Base-by-base conservation (phyloP, 495 filamentous ascomycete genomes). In the Eremomyces bilateralis region DNA sequence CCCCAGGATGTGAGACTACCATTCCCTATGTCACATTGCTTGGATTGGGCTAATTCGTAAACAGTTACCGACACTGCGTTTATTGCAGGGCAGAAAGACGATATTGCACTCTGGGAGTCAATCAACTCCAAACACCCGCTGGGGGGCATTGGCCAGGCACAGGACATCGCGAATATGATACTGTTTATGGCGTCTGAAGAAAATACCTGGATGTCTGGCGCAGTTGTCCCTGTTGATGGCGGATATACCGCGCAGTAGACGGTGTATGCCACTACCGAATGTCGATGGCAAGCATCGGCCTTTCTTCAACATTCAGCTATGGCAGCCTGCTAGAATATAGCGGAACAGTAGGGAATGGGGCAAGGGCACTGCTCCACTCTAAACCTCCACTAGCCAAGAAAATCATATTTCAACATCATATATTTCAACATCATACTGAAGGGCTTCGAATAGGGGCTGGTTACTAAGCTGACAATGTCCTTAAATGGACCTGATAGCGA, bases 1-100 rank as follows among this genome's bases (percentile, higher is more conserved):
- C 61, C 41, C 68, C 66, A 13, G 66, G 65, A 8, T 68, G 59
- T 66, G 50, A 51, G 59, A 54, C 24, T 31, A 19, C 3, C 20
- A 18, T 27, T 22, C 15, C 19, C 27, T n/a, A n/a, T 20, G 19
- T n/a, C 11, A 6, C 17, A 11, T 20, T 1, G 16, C 31, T 16
- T 32, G 4, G 1, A 5, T 28, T 31, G 24, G 4, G 22, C 6
- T 3, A 6, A 4, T 10, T 19, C 17, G n/a, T n/a, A n/a, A n/a
- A n/a, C n/a, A 33, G 12, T 13, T 1, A 41, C 21, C 1, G 31
- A 24, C 4, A 43, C 41, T 4, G 36, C 39, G 12, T 52, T 54
- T 43, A 43, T 43, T 0, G 17, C 15, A 11, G n/a, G 12, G 3
- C 5, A 33, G 11, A 20, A 33, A 3, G 33, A 37, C 11, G 12